phyloP scores from a whole-genome alignment of 2,329 filamentous ascomycete species.

The Zalaria obscura region DNA sequence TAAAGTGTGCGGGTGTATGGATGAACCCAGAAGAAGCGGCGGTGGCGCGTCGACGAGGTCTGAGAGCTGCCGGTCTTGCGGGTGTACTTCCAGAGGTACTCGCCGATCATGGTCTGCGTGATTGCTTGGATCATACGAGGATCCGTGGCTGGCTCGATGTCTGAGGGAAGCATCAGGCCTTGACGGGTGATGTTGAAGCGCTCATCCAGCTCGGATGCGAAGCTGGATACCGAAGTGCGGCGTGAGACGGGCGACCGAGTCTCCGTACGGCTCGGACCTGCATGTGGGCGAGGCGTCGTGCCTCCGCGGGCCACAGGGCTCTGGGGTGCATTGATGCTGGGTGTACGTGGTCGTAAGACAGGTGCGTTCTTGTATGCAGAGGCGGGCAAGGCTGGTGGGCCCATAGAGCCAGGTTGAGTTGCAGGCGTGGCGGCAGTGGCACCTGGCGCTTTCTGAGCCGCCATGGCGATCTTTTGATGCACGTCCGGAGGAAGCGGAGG shows the following conservation, averaged over 20 bases:
- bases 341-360: constrained; percentile 19
- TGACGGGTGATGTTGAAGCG: constrained; percentile 64
- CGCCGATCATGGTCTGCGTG: constrained; percentile 98
- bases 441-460: constrained; percentile 39
- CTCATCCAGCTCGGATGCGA: constrained; percentile 83
- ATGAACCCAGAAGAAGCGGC: constrained; percentile 97
- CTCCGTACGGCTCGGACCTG: constrained; percentile 31
- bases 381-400: constrained; percentile 69
- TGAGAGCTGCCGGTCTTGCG: constrained; percentile 72
- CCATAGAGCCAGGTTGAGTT: constrained; percentile 45
- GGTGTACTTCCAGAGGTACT: constrained; percentile 98
- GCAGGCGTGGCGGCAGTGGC: constrained; percentile 16
- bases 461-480: constrained; percentile 70
- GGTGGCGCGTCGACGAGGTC: constrained; percentile 78
- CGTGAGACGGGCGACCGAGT: constrained; percentile 37
- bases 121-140: constrained; percentile 98
- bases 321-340: constrained; percentile 10
- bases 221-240: constrained; percentile 84
- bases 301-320: constrained; percentile 20
- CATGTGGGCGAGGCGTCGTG: constrained; percentile 42
- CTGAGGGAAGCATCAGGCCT: constrained; percentile 41
- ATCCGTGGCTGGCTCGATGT: constrained; percentile 59
- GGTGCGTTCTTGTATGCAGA: constrained; percentile 46
- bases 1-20: constrained; percentile 93
- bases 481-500: constrained; percentile 75